Percentiles rank a stretch among this genome's conserved stretches.
Evolutionary conservation across 768 basidiomycete species (phyloP).

Genomic region (Clitopilus hobsonii): DNA sequence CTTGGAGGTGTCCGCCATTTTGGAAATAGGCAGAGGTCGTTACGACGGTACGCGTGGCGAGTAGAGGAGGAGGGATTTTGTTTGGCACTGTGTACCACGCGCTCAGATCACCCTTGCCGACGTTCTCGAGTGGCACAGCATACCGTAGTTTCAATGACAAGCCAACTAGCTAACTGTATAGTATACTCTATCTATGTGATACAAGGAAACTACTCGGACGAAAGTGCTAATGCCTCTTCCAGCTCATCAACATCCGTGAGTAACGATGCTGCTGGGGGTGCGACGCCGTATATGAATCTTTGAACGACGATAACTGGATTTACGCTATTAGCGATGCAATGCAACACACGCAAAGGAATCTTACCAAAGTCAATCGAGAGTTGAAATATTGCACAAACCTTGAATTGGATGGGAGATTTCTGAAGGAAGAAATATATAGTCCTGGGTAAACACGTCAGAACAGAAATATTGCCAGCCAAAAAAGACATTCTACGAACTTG

Average conservation of each 20-base stretch:
- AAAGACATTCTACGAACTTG: constrained; percentile 47
- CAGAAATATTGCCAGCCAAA: not conserved
- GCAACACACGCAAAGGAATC: constrained; percentile 17
- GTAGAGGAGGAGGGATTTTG: not conserved
- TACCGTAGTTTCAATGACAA: not conserved
- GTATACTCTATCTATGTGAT: not conserved
- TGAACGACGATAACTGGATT: constrained; percentile 65
- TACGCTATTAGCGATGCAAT: constrained; percentile 4
- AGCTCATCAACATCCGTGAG: constrained; percentile 62
- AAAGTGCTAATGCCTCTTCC: constrained; percentile 69
- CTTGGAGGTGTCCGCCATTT: constrained; percentile 55
- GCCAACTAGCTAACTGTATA: not conserved
- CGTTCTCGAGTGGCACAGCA: not conserved
- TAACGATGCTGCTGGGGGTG: constrained; percentile 49
- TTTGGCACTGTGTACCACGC: constrained; percentile 1
- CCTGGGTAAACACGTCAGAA: constrained; percentile 30
- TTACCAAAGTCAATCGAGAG: constrained; percentile 72
- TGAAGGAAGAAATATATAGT: constrained; percentile 78
- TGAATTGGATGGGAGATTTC: constrained; percentile 73
- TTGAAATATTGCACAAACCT: constrained; percentile 80
- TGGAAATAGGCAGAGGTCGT: constrained; percentile 14
- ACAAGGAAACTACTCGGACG: constrained; percentile 10
- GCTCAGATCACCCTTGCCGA: not conserved
- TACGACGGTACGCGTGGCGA: not conserved
- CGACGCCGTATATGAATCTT: constrained; percentile 68